Base-by-base conservation (phyloP, 805 yeast species). In the Ogataea paraovalis region DNA sequence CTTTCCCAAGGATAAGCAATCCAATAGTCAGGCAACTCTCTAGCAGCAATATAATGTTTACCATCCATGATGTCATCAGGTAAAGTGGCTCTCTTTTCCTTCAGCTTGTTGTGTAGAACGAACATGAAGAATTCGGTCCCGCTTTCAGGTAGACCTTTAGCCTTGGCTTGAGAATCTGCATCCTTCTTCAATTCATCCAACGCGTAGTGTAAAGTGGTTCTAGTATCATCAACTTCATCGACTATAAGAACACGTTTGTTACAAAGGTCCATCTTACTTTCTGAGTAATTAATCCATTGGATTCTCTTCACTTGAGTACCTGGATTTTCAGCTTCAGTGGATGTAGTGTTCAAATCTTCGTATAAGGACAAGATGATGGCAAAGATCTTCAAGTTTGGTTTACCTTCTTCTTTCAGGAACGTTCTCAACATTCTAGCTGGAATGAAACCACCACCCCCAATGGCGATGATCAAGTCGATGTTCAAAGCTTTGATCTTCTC, bases 351-450 rank as follows among this genome's bases (percentile, higher is more conserved):
- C 46, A 87, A 66, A 58, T 86, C 94, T 71, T 92, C 99, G 65
- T 92, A 92, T 46, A 92, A 75, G 1, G 97, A 89, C 56, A 92
- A 75, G 30, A 94, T 95, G 57, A 92, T 88, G 42, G 99, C 97
- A 82, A 91, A 92, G 61, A 92, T 89, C 60, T 96, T 84, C 51
- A 90, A 84, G 60, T 91, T 92, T 58, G 95, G 92, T 50, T 83
- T 73, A 50, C 96, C 96, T 27, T 86, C 87, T 56, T 84, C 86
- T 68, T 91, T 92, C 57, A 92, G 74, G 69, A 92, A 94, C 2
- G 98, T 83, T 67, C 99, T 82, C 65, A 92, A 76, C 70, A 94
- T 94, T 67, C 99, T 82, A 8, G 99, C 97, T 23, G 98, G 99
- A 49, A 92, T 94, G 68, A 92, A 88, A 2, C 98, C 99, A 65